Evolutionary conservation across 768 basidiomycete species (phyloP).

Genomic region (Sutorius australiensis): DNA sequence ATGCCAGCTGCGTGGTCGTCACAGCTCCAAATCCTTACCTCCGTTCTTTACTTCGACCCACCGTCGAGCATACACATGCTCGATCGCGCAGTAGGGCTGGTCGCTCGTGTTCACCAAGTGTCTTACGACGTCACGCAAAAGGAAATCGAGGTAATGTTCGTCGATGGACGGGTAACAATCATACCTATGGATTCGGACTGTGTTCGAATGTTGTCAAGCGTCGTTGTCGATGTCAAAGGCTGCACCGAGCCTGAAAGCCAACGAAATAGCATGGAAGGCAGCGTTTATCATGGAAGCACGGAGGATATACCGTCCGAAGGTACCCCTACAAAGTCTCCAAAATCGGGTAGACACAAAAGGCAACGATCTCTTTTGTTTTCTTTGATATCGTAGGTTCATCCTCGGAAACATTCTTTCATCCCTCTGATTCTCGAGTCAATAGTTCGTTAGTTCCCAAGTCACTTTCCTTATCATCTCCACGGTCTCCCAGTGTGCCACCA

Average conservation of each 20-base stretch:
- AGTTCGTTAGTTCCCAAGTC: slow-evolving; percentile 33
- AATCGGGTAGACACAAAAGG: slow-evolving; percentile 55
- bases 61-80: slow-evolving; percentile 53
- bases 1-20: slow-evolving; percentile 52
- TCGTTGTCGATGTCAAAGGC: slow-evolving; percentile 51
- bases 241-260: slow-evolving; percentile 37
- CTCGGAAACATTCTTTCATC: neutral
- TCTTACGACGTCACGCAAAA: slow-evolving; percentile 51
- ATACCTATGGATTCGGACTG: slow-evolving; percentile 46
- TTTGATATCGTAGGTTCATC: slow-evolving; percentile 49
- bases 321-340: slow-evolving; percentile 29
- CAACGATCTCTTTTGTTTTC: slow-evolving; percentile 69
- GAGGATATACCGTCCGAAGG: slow-evolving; percentile 15
- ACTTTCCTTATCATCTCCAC: slow-evolving; percentile 23
- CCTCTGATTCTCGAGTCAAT: slow-evolving; percentile 3
- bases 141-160: slow-evolving; percentile 50
- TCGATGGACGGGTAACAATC: slow-evolving; percentile 51
- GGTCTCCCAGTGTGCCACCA: slow-evolving; percentile 25
- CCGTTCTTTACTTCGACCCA: slow-evolving; percentile 48
- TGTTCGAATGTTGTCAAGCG: slow-evolving; percentile 43
- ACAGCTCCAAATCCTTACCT: slow-evolving; percentile 47
- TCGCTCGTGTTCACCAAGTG: slow-evolving; percentile 55
- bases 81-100: slow-evolving; percentile 57
- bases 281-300: slow-evolving; percentile 20
- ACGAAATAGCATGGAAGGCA: slow-evolving; percentile 31